A percentile compares a stretch with the other conserved stretches of the same genome.
Conservation (phyloP, 306 rosid species). For the Arachis stenosperma region DNA sequence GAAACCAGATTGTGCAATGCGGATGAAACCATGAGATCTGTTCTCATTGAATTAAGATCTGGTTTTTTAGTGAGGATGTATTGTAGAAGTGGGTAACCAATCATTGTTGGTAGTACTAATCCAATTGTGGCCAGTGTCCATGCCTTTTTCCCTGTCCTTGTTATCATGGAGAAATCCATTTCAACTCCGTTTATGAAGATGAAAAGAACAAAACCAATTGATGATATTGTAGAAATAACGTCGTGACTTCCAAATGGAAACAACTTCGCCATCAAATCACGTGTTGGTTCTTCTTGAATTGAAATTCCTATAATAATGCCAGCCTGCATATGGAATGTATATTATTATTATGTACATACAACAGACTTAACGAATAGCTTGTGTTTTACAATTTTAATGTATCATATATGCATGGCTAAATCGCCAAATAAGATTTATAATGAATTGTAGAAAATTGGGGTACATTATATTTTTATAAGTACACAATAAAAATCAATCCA, state of each 20-base stretch:
- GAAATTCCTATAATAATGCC: conserved; percentile 49
- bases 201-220: conserved; percentile 44
- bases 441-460: no score
- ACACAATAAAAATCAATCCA: no score
- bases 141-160: conserved; percentile 52
- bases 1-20: conserved; percentile 33
- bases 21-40: background rate
- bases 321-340: conserved; percentile 43
- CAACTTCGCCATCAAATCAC: background rate
- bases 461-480: no score
- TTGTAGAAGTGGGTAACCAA: background rate
- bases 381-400: no score
- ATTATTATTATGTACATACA: background rate
- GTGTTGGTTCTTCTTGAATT: background rate
- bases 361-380: no score
- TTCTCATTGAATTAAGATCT: no score
- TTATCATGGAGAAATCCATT: conserved; percentile 58
- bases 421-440: no score
- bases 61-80: background rate
- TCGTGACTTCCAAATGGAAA: conserved; percentile 52
- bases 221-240: conserved; percentile 42
- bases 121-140: conserved; percentile 41
- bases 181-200: conserved; percentile 56
- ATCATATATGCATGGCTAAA: no score
- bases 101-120: background rate